A percentile compares a stretch with the other conserved stretches of the same genome.
Evolutionary conservation across 208 protist species (phyloP).

Genomic region (Vickermania spadyakhi): DNA sequence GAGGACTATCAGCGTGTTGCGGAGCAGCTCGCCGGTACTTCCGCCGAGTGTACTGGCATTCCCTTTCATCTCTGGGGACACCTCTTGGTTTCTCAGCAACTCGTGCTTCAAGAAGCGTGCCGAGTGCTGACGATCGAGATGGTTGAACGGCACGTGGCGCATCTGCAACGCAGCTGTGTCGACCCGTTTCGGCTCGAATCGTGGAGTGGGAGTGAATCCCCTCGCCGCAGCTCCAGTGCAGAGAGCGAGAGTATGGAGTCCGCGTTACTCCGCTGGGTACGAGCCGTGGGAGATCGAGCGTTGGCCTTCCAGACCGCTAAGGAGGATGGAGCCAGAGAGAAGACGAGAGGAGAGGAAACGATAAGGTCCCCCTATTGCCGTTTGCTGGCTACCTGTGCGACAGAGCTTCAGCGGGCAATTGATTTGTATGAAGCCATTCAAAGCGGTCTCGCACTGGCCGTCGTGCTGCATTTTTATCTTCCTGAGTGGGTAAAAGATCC

Average conservation of each 20-base stretch:
- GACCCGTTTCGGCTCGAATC: background rate
- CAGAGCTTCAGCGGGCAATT: background rate
- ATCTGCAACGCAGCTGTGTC: background rate
- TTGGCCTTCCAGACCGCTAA: background rate
- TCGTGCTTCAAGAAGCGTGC: background rate
- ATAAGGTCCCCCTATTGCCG: background rate
- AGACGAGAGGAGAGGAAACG: background rate
- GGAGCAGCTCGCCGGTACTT: background rate
- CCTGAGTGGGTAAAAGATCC: constrained; percentile 1
- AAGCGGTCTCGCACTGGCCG: constrained; percentile 12
- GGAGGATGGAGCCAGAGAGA: too few relatives aligned
- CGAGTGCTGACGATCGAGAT: background rate
- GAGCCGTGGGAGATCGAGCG: background rate
- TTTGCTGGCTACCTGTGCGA: background rate
- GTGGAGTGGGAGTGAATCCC: background rate
- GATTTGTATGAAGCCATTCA: constrained; percentile 12
- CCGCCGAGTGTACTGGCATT: background rate
- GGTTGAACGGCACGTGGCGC: background rate
- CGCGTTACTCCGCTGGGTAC: background rate
- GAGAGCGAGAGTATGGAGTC: background rate
- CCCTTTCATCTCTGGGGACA: background rate
- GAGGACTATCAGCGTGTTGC: background rate
- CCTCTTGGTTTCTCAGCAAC: background rate
- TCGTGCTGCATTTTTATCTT: constrained; percentile 23
- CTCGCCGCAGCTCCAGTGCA: background rate